These are phyloP conservation scores for Carex littledalei DNA, from an alignment of 176 grass and related monocot genomes.

Conservation along the genomic window DNA sequence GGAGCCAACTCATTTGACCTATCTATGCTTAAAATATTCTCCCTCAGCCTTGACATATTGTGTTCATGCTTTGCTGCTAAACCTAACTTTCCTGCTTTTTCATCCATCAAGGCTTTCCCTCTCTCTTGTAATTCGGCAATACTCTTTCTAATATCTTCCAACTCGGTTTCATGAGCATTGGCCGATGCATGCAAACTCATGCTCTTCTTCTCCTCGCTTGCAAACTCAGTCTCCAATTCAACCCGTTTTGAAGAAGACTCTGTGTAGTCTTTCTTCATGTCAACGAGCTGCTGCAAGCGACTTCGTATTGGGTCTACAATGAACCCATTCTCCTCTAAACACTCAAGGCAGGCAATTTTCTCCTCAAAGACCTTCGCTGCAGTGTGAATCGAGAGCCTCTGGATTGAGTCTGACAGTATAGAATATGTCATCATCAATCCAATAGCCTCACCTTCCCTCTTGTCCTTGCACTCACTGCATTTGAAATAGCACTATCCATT, in stretches of 20 bases:
- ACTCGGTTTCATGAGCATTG: not conserved
- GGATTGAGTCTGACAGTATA: slow-evolving; percentile 33
- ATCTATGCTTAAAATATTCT: not conserved
- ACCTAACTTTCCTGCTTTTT: not conserved
- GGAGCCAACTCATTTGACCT: not conserved
- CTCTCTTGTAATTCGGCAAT: not conserved
- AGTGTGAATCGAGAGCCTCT: slow-evolving; percentile 30
- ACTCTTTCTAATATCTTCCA: not conserved
- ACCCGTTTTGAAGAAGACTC: not conserved
- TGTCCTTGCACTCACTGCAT: not conserved
- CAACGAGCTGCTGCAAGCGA: slow-evolving; percentile 24
- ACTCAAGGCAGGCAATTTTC: slow-evolving; percentile 29
- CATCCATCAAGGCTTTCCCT: not conserved
- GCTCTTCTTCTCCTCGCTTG: not conserved
- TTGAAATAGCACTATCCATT: not conserved
- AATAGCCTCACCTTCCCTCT: slow-evolving; percentile 41
- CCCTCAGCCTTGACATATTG: not conserved
- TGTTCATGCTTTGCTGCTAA: not conserved
- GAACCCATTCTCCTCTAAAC: slow-evolving; percentile 50
- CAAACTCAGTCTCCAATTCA: not conserved
- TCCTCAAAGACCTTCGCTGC: slow-evolving; percentile 14
- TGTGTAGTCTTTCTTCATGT: slow-evolving; percentile 11
- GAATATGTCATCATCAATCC: slow-evolving; percentile 44
- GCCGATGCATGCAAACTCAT: not conserved
- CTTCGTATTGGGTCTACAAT: slow-evolving; percentile 23